phyloP scores from a whole-genome alignment of 1,284 basidiomycete species.

The Ganoderma lingzhi region DNA sequence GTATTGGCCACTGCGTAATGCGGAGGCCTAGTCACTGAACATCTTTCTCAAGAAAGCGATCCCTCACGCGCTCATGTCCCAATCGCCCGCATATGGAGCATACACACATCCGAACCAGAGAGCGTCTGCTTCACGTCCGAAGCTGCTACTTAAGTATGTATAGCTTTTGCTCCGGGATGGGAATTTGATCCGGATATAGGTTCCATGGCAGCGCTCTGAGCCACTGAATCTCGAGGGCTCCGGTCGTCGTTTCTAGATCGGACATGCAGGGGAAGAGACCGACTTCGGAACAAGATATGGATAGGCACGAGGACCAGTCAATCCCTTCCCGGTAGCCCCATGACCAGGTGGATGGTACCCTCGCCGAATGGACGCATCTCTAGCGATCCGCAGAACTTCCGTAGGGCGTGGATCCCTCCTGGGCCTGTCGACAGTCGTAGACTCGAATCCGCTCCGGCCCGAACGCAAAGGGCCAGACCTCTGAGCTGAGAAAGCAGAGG shows the following conservation, averaged over 20 bases:
- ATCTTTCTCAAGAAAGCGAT: not conserved
- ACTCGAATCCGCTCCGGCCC: not conserved
- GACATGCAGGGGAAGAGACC: not conserved
- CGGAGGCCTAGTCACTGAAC: not conserved
- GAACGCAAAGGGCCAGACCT: not conserved
- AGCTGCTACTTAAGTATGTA: not conserved
- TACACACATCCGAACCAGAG: not conserved
- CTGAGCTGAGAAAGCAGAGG: too few species aligned
- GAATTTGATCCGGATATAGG: not conserved
- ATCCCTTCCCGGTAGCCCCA: not conserved
- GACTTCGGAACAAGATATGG: not conserved
- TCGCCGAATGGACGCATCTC: not conserved
- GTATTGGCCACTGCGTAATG: not conserved
- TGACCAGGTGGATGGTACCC: not conserved
- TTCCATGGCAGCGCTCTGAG: not conserved
- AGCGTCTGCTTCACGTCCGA: not conserved
- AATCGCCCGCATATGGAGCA: not conserved
- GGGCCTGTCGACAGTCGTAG: not conserved
- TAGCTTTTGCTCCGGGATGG: not conserved
- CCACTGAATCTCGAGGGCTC: not conserved
- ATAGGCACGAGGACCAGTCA: not conserved
- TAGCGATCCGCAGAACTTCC: not conserved
- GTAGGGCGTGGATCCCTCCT: not conserved
- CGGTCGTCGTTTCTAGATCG: not conserved
- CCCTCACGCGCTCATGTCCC: not conserved